A percentile compares a stretch with the other conserved stretches of the same genome.
Conservation (phyloP, 257 asterid species). For the Cinchona pubescens region DNA sequence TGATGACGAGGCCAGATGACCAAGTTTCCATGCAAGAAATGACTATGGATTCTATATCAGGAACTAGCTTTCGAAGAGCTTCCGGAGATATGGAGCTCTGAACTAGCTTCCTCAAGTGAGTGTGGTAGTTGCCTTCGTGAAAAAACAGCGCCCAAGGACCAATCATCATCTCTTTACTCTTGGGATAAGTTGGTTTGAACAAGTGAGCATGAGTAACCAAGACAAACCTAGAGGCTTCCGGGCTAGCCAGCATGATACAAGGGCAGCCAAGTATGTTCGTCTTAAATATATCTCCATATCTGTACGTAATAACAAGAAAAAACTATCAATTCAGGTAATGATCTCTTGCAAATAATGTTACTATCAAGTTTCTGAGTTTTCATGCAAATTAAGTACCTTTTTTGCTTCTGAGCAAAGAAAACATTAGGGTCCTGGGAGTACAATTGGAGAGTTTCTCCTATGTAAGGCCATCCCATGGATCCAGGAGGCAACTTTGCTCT, state of each 20-base stretch:
- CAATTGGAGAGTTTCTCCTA: constrained; percentile 73
- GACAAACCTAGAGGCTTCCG: constrained; percentile 71
- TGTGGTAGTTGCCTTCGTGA: constrained; percentile 67
- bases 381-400: constrained; percentile 47
- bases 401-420: constrained; percentile 57
- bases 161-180: constrained; percentile 82
- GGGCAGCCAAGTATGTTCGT: constrained; percentile 75
- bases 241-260: constrained; percentile 78
- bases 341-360: not conserved
- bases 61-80: constrained; percentile 40
- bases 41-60: constrained; percentile 44
- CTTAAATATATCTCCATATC: constrained; percentile 79
- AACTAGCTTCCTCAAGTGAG: constrained; percentile 51
- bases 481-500: constrained; percentile 59
- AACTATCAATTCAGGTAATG: constrained; percentile 9
- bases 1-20: constrained; percentile 35
- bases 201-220: constrained; percentile 55
- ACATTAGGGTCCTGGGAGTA: constrained; percentile 64
- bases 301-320: constrained; percentile 16
- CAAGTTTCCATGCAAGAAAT: constrained; percentile 47
- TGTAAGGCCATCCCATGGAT: constrained; percentile 75
- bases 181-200: constrained; percentile 76
- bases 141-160: constrained; percentile 75
- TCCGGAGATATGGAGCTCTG: constrained; percentile 51
- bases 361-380: not conserved